Base-by-base conservation (phyloP, 108 stramenopile genomes). In the Nitzschia sp. region DNA sequence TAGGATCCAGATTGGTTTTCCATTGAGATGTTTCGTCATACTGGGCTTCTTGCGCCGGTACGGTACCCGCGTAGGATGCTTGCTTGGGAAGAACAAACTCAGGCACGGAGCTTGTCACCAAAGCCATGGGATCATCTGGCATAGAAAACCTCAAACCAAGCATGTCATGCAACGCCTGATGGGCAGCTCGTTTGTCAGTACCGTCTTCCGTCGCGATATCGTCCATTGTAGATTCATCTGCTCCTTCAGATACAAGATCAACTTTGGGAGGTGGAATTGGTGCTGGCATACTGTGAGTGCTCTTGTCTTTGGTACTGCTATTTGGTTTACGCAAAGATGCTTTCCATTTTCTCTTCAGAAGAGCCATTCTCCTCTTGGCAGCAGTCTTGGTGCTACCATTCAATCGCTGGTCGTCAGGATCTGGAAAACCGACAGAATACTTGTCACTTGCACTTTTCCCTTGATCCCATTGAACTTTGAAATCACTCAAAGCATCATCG, bases 341-440 rank as follows among this genome's bases (percentile, higher is more conserved):
- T 51, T 20, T 51, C 19, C 8, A 24, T 21, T 68, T 75, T 46
- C 74, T 71, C 55, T 76, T 71, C 69, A 93, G 61, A 24, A 85
- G 86, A 51, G 80, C 77, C 50, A 88, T 57, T 20, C 91, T 77
- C 56, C 85, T 79, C 57, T 88, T 90, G 24, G 91, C 88, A 21
- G 81, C 86, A 52, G 86, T 64, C 53, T 88, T 88, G 1, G 91
- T 86, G 53, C 82, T 80, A n/a, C 87, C 89, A 46, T 84, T 84
- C 51, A 93, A 54, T 41, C 65, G 54, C 15, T 73, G 51, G 14
- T 67, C 63, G 12, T 64, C 50, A 20, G 73, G 63, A 44, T 78
- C 78, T 26, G 89, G 86, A 65, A 91, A 88, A n/a, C 86, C 90
- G 53, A 88, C 73, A 15, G 52, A 21, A 24, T 62, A 53, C 22